Evolutionary conservation across 139 green algal genomes (phyloP), one percentile per base, ranked within the genome.

Genomic region (Diplosphaera chodatii): DNA sequence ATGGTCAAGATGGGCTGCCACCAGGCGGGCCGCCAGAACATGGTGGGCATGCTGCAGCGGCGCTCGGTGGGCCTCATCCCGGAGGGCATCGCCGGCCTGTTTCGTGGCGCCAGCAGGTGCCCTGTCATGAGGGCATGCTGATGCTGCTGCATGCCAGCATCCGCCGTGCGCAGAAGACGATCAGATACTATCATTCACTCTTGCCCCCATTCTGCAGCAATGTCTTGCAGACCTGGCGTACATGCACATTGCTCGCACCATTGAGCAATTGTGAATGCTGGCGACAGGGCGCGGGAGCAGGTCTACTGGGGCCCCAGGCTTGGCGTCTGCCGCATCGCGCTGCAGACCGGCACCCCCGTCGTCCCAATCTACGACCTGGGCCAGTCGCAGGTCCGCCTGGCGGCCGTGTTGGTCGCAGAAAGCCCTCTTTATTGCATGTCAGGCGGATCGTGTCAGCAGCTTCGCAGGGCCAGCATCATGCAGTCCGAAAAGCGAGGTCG

Each of bases 1-100:
- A n/a, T 41, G 40, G 27, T 37, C n/a, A 55, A 34, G 41, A 28
- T 40, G 40, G 30, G 41, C 2, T 56, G 40, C 27, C 22, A 33
- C 2, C 67, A 29, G 40, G 72, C 65, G 3, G 29, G n/a, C 65
- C 63, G 69, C 66, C n/a, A 66, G 20, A 41, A 63, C 55, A 72
- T 77, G 66, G 29, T 72, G 31, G 55, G 40, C 32, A n/a, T 71
- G 23, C 66, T 77, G 55, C 59, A 33, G 4, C 29, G 63, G 25
- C 37, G 41, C 40, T 71, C 40, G 29, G 72, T 59, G 32, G 65
- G 74, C 4, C 27, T 66, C 64, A 48, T 72, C 16, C 40, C 62
- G 23, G 74, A 79, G 33, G 74, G 74, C 64, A 68, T 79, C 29
- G 74, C 74, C 32, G 74, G 74, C 27, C 67, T 79, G 4, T 79